phyloP scores from a whole-genome alignment of 2,329 filamentous ascomycete genomes.

The Boeremia lycopersici region DNA sequence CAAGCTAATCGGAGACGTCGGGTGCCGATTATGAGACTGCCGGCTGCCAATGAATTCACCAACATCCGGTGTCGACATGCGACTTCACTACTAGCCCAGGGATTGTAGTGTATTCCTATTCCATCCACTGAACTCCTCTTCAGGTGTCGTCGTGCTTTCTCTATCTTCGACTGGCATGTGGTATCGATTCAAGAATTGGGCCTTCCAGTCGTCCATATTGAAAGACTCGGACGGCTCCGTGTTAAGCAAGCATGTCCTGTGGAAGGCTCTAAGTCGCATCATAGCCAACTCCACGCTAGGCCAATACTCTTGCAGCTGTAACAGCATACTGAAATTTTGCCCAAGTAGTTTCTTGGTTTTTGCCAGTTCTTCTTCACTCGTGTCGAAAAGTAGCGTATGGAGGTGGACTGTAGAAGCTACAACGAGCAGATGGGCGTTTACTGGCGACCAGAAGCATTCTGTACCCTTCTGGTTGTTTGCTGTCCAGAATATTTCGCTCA shows the following conservation, averaged over 20 bases:
- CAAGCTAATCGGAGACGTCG: conserved; percentile 1
- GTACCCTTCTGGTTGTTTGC: conserved; percentile 1
- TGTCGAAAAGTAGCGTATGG: conserved; percentile 9
- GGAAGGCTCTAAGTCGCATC: conserved; percentile 8
- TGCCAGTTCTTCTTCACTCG: not conserved
- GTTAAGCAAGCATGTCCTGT: conserved; percentile 7
- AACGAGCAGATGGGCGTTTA: conserved; percentile 8
- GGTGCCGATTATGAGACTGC: not conserved
- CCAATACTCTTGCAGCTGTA: conserved; percentile 10
- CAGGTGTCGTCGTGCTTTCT: conserved; percentile 1
- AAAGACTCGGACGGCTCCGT: conserved; percentile 5
- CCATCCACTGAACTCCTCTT: conserved; percentile 2
- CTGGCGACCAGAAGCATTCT: conserved; percentile 11
- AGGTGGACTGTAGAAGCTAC: conserved; percentile 10
- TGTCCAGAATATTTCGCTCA: conserved; percentile 9
- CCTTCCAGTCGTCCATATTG: conserved; percentile 11
- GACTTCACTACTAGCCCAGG: not conserved
- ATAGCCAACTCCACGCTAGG: conserved; percentile 8
- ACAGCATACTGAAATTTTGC: conserved; percentile 7
- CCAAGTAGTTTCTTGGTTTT: conserved; percentile 2
- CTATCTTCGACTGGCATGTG: conserved; percentile 8
- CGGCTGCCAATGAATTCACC: not conserved
- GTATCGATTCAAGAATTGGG: conserved; percentile 10
- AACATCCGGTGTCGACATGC: not conserved
- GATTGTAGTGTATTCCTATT: conserved; percentile 7